Evolutionary conservation across 1,139 yeast genomes (phyloP).

Genomic region (Petasospora fabianii): DNA sequence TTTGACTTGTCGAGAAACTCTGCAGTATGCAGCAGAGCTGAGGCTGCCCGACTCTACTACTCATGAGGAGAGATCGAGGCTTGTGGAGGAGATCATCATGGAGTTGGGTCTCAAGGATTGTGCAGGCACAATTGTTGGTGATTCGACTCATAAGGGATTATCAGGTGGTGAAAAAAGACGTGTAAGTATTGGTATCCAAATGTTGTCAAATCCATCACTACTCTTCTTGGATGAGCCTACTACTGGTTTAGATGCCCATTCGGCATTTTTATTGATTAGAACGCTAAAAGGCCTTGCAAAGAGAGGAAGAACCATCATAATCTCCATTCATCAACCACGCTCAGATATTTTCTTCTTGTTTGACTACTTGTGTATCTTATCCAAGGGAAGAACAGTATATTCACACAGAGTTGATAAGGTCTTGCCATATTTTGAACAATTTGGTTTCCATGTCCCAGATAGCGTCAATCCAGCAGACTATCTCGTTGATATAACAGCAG

Average conservation of each 20-base stretch:
- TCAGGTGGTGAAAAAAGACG: slow-evolving; percentile 86
- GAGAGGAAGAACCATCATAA: slow-evolving; percentile 65
- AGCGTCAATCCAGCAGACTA: slow-evolving; percentile 59
- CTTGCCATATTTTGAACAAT: slow-evolving; percentile 47
- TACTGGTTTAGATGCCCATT: slow-evolving; percentile 83
- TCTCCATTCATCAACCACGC: slow-evolving; percentile 84
- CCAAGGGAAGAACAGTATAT: slow-evolving; percentile 62
- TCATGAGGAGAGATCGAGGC: slow-evolving; percentile 36
- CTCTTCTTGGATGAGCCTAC: slow-evolving; percentile 90
- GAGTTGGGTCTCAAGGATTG: slow-evolving; percentile 72
- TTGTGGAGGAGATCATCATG: slow-evolving; percentile 58
- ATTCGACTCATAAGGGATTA: slow-evolving; percentile 66
- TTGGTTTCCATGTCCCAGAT: slow-evolving; percentile 45
- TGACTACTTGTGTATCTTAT: slow-evolving; percentile 67
- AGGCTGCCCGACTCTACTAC: slow-evolving; percentile 68
- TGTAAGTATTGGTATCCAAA: slow-evolving; percentile 79
- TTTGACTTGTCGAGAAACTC: slow-evolving; percentile 68
- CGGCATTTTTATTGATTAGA: slow-evolving; percentile 63
- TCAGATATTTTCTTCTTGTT: slow-evolving; percentile 66
- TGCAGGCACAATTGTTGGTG: slow-evolving; percentile 74
- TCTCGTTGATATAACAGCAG: slow-evolving; percentile 67
- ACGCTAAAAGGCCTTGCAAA: slow-evolving; percentile 55
- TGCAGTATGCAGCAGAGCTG: slow-evolving; percentile 60
- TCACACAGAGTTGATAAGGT: slow-evolving; percentile 49
- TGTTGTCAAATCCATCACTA: slow-evolving; percentile 82